These are phyloP conservation scores for Murraya koenigii DNA, from an alignment of 345 rosid species.

Conservation along the genomic window DNA sequence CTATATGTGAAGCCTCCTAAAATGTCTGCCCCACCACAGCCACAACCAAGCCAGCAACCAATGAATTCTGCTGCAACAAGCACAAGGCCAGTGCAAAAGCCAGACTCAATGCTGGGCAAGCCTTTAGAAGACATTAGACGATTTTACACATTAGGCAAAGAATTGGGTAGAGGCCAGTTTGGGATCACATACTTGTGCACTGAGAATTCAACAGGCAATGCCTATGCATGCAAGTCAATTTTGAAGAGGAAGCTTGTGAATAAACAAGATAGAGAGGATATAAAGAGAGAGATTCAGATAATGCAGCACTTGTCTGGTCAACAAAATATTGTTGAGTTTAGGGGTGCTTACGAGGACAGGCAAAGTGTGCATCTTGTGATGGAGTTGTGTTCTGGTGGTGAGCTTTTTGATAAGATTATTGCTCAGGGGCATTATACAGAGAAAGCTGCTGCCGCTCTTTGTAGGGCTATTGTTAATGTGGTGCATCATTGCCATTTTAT, in stretches of 20 bases:
- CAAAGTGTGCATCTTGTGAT: slow-evolving; percentile 79
- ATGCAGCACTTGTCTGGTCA: slow-evolving; percentile 88
- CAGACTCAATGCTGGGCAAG: slow-evolving; percentile 58
- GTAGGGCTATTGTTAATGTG: slow-evolving; percentile 61
- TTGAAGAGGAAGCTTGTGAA: slow-evolving; percentile 65
- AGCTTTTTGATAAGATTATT: slow-evolving; percentile 79
- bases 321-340: slow-evolving; percentile 73
- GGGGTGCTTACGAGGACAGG: slow-evolving; percentile 76
- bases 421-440: slow-evolving; percentile 74
- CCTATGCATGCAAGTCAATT: slow-evolving; percentile 78
- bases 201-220: slow-evolving; percentile 66
- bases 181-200: slow-evolving; percentile 74
- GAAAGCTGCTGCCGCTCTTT: slow-evolving; percentile 69
- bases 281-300: slow-evolving; percentile 70
- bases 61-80: slow-evolving; percentile 1
- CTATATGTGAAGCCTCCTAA: slow-evolving; percentile 32
- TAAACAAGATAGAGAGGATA: slow-evolving; percentile 64
- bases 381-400: slow-evolving; percentile 94
- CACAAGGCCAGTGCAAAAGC: slow-evolving; percentile 19
- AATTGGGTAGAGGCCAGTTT: slow-evolving; percentile 83
- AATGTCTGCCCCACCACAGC: slow-evolving; percentile 26
- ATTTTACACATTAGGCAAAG: slow-evolving; percentile 54
- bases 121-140: slow-evolving; percentile 66
- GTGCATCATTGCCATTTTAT: slow-evolving; percentile 83
- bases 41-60: slow-evolving; percentile 19